Base-by-base conservation (phyloP, 768 basidiomycete genomes). In the Boletales sp. region DNA sequence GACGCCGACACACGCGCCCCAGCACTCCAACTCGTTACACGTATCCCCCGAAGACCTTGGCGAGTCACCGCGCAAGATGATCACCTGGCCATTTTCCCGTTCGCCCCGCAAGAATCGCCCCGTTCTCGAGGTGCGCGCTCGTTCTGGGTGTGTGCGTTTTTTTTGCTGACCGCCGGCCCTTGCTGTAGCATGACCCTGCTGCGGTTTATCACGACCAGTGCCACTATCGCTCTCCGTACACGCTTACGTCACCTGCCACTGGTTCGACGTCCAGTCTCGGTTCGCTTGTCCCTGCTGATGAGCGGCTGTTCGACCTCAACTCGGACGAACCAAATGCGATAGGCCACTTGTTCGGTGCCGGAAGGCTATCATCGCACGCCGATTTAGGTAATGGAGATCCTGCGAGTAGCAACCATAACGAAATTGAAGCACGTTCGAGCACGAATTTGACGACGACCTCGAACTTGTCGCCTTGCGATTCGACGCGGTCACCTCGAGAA, bases 191-290 rank as follows among this genome's bases (percentile, higher is more conserved):
- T 31, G 51, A 51, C 49, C 55, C 53, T 40, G 46, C 41, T 28
- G 38, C 37, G 7, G 25, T 7, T 28, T 11, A 25, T 10, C 35
- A 14, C 35, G 15, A 14, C 35, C 35, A 12, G 9, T 37, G 18
- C 19, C 18, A 39, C 25, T 44, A 46, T 31, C 32, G 2, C 12
- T 49, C 59, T 5, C 50, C 54, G 3, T 63, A 60, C 30, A 41
- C 51, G 0, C 21, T 56, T 42, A 50, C 53, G 37, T 57, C 65
- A 49, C 49, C 30, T 13, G 65, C 58, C 7, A 50, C 56, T 19
- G 47, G 47, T 0, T 67, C 66, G 1, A 67, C 63, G 12, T 67
- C 66, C 8, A 67, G 66, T 18, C 48, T 67, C 11, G 66, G 66
- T 35, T 67, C 66, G 28, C 15, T 67, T 4, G n/a, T 67, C 30